Conservation (phyloP, 2,329 filamentous ascomycete genomes). For the Aspergillus neotritici region DNA sequence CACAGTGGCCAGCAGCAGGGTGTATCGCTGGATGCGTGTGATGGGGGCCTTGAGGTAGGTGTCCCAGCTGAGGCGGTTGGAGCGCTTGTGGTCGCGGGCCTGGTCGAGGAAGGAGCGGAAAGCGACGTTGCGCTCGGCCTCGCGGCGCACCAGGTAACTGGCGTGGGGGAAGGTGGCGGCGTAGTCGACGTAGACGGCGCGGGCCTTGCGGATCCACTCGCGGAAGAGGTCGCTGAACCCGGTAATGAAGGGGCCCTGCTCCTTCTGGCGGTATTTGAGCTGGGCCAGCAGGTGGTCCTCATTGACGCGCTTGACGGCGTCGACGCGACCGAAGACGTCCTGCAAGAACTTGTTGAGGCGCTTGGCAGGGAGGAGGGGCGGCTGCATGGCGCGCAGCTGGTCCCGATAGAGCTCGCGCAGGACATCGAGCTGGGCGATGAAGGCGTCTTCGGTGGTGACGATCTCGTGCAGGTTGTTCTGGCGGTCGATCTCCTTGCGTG, state of each 20-base stretch:
- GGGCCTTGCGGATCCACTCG: slow-evolving; percentile 96
- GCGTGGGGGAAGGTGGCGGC: slow-evolving; percentile 81
- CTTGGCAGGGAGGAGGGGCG: slow-evolving; percentile 73
- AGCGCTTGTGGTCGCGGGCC: slow-evolving; percentile 70
- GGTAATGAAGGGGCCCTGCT: slow-evolving; percentile 89
- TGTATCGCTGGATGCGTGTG: slow-evolving; percentile 84
- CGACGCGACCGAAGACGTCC: slow-evolving; percentile 85
- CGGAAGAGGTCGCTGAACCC: slow-evolving; percentile 97
- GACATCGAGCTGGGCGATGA: slow-evolving; percentile 83
- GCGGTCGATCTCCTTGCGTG: slow-evolving; percentile 82
- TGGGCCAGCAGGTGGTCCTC: slow-evolving; percentile 88
- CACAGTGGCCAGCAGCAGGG: slow-evolving; percentile 74
- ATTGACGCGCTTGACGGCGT: slow-evolving; percentile 82
- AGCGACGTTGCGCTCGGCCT: slow-evolving; percentile 74
- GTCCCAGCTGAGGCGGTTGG: slow-evolving; percentile 82
- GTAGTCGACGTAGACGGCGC: slow-evolving; percentile 83
- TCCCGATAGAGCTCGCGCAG: slow-evolving; percentile 81
- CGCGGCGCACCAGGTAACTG: slow-evolving; percentile 73
- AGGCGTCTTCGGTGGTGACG: slow-evolving; percentile 85
- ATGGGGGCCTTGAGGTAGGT: slow-evolving; percentile 92
- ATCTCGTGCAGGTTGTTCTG: slow-evolving; percentile 96
- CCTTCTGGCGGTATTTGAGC: slow-evolving; percentile 92
- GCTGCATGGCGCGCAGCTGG: slow-evolving; percentile 64
- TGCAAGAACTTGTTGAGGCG: slow-evolving; percentile 72
- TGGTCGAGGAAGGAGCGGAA: slow-evolving; percentile 83